Evolutionary conservation across 2,329 filamentous ascomycete genomes (phyloP), one percentile per base, ranked within the genome.

Genomic region (Tricladium varicosporioides): DNA sequence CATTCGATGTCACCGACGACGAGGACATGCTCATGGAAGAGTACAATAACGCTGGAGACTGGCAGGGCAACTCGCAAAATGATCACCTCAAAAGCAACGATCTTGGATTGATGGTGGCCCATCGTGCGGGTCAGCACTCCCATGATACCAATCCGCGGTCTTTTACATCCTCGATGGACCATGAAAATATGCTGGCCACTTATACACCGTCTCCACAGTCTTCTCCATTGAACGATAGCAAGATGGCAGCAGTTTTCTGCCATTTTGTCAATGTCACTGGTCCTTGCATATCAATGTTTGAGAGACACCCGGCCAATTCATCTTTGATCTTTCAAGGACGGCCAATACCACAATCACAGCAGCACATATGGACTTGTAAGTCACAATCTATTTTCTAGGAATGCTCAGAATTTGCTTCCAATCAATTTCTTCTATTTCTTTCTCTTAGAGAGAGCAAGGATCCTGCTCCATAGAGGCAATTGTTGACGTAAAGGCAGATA

Each of bases 181-280:
- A 65, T 4, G 76, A 77, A 36, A 74, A 79, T 54, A 75, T 80
- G 32, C 76, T 92, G 47, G 79, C 84, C 13, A 84, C 81, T 2
- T 92, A 92, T 65, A 78, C 80, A 43, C 87, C 88, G 5, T 83
- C 84, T 1, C 80, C 84, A 3, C 74, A 80, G 18, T 83, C 83
- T 32, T 87, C 87, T 42, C 92, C 94, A 32, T 76, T 97, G 27
- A 89, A 86, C 64, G 91, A 97, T 62, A 82, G 85, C 2, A 86
- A 88, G 61, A 93, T 91, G 10, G 87, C 91, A 13, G 82, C 87
- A 31, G 86, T 96, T 5, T 97, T 97, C 71, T 88, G 88, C 71
- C 92, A 97, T 72, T 97, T 97, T 71, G 85, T 97, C 48, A 88
- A 91, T 64, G 88, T 94, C 5, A 96, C 92, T 1, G 92, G 88